Conservation (phyloP, 257 asterid species). For the Datura wrightii region DNA sequence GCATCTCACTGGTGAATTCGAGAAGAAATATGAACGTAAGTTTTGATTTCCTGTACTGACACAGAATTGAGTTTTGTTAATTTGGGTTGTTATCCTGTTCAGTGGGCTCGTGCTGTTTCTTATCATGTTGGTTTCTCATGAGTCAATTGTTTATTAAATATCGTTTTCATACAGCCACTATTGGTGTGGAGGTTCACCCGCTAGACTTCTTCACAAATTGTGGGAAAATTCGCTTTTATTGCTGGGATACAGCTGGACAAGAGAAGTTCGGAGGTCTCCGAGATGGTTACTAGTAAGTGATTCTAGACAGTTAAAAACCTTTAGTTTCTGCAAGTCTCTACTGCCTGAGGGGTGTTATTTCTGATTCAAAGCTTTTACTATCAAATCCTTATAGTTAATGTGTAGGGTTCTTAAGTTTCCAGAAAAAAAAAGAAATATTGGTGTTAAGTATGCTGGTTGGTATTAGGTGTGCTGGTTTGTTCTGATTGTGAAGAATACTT, state of each 20-base stretch:
- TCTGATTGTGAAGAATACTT: background rate
- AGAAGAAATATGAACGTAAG: conserved; percentile 90
- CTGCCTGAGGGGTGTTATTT: background rate
- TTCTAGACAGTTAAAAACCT: background rate
- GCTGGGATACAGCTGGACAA: conserved; percentile 91
- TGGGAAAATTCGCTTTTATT: conserved; percentile 73
- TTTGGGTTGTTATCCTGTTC: background rate
- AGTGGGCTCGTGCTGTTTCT: background rate
- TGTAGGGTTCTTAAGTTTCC: background rate
- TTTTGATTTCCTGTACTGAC: background rate
- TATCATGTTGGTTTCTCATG: background rate
- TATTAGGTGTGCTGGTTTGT: background rate
- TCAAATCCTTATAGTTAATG: background rate
- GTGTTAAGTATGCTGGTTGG: background rate
- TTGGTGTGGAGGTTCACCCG: conserved; percentile 86
- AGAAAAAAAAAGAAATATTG: background rate
- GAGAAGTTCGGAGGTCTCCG: conserved; percentile 84
- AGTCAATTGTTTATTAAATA: background rate
- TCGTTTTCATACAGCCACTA: conserved; percentile 58
- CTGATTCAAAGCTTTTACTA: background rate
- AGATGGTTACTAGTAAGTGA: conserved; percentile 83
- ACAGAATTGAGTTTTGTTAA: background rate
- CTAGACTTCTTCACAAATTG: conserved; percentile 82
- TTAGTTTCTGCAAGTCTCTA: background rate
- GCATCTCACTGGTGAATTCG: conserved; percentile 90